These are phyloP conservation scores for Rhodotorula sp. DNA, from an alignment of 1,284 basidiomycete species.

Conservation along the genomic window DNA sequence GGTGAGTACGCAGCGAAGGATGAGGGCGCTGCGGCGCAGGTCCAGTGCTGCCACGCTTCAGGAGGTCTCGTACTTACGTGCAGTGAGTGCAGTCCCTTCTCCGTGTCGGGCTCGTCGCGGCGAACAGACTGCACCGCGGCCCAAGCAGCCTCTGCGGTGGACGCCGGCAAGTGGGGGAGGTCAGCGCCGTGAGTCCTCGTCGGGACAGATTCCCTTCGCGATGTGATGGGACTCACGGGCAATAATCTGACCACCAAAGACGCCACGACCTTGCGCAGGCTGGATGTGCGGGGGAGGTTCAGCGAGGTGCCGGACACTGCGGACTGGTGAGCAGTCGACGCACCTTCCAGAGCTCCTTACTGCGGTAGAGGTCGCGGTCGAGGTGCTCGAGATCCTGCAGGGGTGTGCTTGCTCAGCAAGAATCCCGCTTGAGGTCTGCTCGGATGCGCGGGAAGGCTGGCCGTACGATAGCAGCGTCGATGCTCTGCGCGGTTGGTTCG, in stretches of 20 bases:
- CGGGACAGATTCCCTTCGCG: slow-evolving; percentile 62
- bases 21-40: slow-evolving; percentile 44
- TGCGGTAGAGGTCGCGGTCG: slow-evolving; percentile 68
- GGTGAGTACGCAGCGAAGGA: background rate
- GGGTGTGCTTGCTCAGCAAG: too few species aligned
- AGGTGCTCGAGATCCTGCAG: slow-evolving; percentile 63
- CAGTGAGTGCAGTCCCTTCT: slow-evolving; percentile 58
- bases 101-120: slow-evolving; percentile 29
- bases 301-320: background rate
- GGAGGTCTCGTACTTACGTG: slow-evolving; percentile 65
- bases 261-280: slow-evolving; percentile 58
- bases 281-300: background rate
- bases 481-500: slow-evolving; percentile 9
- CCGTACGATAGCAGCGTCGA: slow-evolving; percentile 27
- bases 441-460: background rate
- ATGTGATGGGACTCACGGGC: slow-evolving; percentile 55
- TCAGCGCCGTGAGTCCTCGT: slow-evolving; percentile 3
- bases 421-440: background rate
- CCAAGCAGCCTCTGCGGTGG: slow-evolving; percentile 35
- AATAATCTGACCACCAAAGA: slow-evolving; percentile 84
- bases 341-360: slow-evolving; percentile 64
- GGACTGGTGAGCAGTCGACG: background rate
- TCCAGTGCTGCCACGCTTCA: background rate
- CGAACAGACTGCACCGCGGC: slow-evolving; percentile 32
- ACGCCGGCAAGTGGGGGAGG: slow-evolving; percentile 61